phyloP scores from a whole-genome alignment of 1,284 basidiomycete species.

The Pyrrhoderma noxium region DNA sequence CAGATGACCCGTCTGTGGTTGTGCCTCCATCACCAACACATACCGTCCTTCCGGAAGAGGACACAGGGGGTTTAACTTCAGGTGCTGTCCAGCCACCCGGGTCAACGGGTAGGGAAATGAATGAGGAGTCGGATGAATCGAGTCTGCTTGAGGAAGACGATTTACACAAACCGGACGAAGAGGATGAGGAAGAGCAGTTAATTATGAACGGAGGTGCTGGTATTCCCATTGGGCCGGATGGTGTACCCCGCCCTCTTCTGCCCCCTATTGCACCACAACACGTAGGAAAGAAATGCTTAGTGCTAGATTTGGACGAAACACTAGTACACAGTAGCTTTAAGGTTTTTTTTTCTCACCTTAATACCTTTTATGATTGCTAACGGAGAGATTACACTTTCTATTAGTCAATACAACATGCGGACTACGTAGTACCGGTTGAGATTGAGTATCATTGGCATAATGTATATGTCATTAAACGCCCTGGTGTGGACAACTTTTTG shows the following conservation, averaged over 20 bases:
- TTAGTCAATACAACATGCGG: conserved; percentile 90
- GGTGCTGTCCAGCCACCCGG: conserved; percentile 68
- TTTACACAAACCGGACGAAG: conserved; percentile 41
- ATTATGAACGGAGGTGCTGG: conserved; percentile 78
- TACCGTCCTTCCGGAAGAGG: conserved; percentile 31
- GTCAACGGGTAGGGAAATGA: conserved; percentile 46
- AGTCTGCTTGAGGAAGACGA: conserved; percentile 41
- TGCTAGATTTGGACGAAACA: conserved; percentile 94
- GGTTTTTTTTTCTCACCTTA: conserved; percentile 36
- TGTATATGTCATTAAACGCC: conserved; percentile 98
- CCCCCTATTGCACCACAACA: conserved; percentile 71
- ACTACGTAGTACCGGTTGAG: conserved; percentile 98
- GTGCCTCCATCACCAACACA: conserved; percentile 51
- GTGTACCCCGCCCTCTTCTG: conserved; percentile 75
- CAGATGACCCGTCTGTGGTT: conserved; percentile 33
- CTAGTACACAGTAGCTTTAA: conserved; percentile 92
- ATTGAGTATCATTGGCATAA: conserved; percentile 98
- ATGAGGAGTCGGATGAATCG: conserved; percentile 38
- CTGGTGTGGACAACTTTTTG: conserved; percentile 95
- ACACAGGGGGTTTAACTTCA: conserved; percentile 62
- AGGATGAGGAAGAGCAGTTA: conserved; percentile 74
- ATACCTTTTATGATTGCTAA: not conserved
- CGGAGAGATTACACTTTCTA: conserved; percentile 15
- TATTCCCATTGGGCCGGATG: conserved; percentile 80
- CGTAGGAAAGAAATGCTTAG: conserved; percentile 83